Evolutionary conservation across 805 yeast genomes (phyloP), one percentile per base, ranked within the genome.

Genomic region (Hanseniaspora opuntiae): DNA sequence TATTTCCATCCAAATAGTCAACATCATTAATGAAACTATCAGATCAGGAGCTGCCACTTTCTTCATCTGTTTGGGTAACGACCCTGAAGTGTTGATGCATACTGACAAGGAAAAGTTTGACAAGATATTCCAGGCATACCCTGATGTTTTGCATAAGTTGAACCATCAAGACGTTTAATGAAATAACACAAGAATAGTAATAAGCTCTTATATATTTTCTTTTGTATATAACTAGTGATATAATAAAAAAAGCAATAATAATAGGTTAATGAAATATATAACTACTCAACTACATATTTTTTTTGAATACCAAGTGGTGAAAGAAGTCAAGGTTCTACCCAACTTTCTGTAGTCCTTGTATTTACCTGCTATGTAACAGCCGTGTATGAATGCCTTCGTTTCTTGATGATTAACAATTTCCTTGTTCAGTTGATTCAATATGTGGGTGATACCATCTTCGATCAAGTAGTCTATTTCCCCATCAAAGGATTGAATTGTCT

Each of bases 1-100:
- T 33, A 78, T 88, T 52, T 76, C 93, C 0, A 73, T 82, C 41
- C 95, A 88, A 69, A 77, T 89, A 56, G 76, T 86, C 49, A 79
- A 82, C 57, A 71, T 86, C 55, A 73, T 90, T 14, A 77, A 81
- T 57, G 82, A 83, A 41, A 83, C 87, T 1, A 78, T 89, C 47
- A 82, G 81, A 57, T 81, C 88, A 10, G 96, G 96, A 12, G 79
- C 81, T 11, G 78, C 89, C 22, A 84, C 96, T 0, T 82, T 89
- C 63, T 82, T 87, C 66, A 82, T 89, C 45, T 88, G 93, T 0
- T 71, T 86, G 61, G 86, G 89, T 14, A 78, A 80, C 60, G 89
- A 86, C 60, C 96, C 97, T 0, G 94, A 86, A 60, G 79, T 84
- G 8, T 82, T 84, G 71, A 80, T 78, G 62, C 73, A 74, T 68